These are phyloP conservation scores for Terana coerulea DNA, from an alignment of 768 basidiomycete species.

Conservation along the genomic window DNA sequence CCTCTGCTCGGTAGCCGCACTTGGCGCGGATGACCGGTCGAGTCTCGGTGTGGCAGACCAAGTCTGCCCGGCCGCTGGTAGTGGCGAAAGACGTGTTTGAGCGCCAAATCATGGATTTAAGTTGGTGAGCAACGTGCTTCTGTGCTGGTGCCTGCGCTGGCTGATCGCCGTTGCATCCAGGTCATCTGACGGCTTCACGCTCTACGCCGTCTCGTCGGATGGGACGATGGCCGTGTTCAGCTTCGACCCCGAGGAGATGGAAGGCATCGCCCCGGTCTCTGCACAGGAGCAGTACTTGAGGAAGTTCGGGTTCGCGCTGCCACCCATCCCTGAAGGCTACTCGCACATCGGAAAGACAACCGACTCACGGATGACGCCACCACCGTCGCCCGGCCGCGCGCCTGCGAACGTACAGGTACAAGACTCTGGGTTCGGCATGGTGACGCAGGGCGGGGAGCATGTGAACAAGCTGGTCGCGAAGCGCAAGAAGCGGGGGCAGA, in stretches of 20 bases:
- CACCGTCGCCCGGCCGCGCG: slow-evolving; percentile 41
- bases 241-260: slow-evolving; percentile 77
- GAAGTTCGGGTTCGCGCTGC: slow-evolving; percentile 72
- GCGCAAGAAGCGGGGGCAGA: slow-evolving; percentile 62
- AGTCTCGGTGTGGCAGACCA: slow-evolving; percentile 97
- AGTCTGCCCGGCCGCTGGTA: slow-evolving; percentile 83
- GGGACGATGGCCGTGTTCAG: slow-evolving; percentile 88
- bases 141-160: slow-evolving; percentile 5
- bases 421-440: slow-evolving; percentile 36
- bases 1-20: slow-evolving; percentile 87
- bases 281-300: slow-evolving; percentile 78
- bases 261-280: slow-evolving; percentile 71
- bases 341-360: slow-evolving; percentile 40
- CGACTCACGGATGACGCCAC: slow-evolving; percentile 37
- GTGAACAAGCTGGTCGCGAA: slow-evolving; percentile 76
- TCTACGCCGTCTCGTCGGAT: slow-evolving; percentile 95
- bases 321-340: slow-evolving; percentile 67
- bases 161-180: slow-evolving; percentile 35
- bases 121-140: slow-evolving; percentile 59
- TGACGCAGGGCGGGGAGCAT: slow-evolving; percentile 40
- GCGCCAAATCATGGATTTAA: slow-evolving; percentile 91
- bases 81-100: slow-evolving; percentile 95
- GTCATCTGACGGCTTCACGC: slow-evolving; percentile 88
- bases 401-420: slow-evolving; percentile 33
- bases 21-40: slow-evolving; percentile 91